phyloP scores from a whole-genome alignment of 2,329 filamentous ascomycete species.

The Xylariaceae sp. region DNA sequence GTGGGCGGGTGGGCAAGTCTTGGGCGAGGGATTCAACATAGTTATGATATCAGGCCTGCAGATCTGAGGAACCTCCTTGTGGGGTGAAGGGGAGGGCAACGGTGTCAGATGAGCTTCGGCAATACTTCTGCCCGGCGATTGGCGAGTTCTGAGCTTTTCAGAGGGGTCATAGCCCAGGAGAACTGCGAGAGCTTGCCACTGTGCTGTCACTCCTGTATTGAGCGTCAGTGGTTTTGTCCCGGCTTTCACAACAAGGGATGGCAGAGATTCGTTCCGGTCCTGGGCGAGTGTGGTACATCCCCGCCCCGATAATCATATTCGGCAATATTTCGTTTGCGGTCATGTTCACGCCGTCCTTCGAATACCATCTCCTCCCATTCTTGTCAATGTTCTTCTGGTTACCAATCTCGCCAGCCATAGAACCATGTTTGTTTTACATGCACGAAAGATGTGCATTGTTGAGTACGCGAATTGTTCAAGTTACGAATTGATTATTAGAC shows the following conservation, averaged over 20 bases:
- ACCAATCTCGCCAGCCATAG: conserved; percentile 9
- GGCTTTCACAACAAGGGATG: not conserved
- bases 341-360: conserved; percentile 11
- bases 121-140: conserved; percentile 16
- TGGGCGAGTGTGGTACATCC: conserved; percentile 9
- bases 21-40: not conserved
- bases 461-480: too few species aligned
- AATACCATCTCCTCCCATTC: conserved; percentile 2
- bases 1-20: conserved; percentile 15
- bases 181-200: conserved; percentile 13
- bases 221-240: too few species aligned
- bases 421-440: conserved; percentile 3
- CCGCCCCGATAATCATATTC: conserved; percentile 3
- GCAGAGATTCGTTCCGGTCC: not conserved
- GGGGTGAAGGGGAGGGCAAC: conserved; percentile 12
- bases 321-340: conserved; percentile 12
- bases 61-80: conserved; percentile 7
- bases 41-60: not conserved
- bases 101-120: conserved; percentile 12
- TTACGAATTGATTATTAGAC: too few species aligned
- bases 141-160: conserved; percentile 15
- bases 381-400: conserved; percentile 11
- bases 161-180: conserved; percentile 16
- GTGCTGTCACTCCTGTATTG: not conserved
- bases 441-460: too few species aligned